These are phyloP conservation scores for Tricholoma bakamatsutake DNA, from an alignment of 768 basidiomycete species.

Conservation along the genomic window DNA sequence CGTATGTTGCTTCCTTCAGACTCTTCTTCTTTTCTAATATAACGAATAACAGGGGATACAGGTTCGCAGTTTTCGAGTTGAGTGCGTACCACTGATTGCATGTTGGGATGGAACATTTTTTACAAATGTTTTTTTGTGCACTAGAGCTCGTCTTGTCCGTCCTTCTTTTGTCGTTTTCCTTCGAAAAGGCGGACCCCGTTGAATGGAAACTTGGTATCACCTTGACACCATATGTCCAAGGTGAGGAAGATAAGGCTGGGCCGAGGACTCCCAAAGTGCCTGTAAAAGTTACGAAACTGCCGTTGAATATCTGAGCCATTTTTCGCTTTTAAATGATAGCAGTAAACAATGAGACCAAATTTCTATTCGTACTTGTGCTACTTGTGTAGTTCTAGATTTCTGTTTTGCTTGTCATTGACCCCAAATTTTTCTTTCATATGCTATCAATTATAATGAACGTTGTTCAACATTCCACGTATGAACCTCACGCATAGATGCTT, in stretches of 20 bases:
- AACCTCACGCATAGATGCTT: no score
- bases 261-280: constrained; percentile 10
- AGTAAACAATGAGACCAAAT: not conserved
- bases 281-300: constrained; percentile 11
- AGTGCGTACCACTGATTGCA: constrained; percentile 18
- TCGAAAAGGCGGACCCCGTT: constrained; percentile 15
- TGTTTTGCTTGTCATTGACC: no score
- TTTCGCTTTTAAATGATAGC: not conserved
- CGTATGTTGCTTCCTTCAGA: constrained; percentile 24
- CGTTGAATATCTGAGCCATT: not conserved
- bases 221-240: constrained; percentile 16
- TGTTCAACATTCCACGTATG: no score
- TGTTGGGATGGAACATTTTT: not conserved
- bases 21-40: constrained; percentile 4
- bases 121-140: not conserved
- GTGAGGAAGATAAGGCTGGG: constrained; percentile 8
- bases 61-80: constrained; percentile 33
- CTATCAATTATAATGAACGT: no score
- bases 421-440: no score
- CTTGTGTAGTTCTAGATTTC: no score
- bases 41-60: constrained; percentile 23
- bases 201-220: constrained; percentile 23
- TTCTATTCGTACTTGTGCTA: no score
- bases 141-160: constrained; percentile 21
- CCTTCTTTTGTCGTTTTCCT: constrained; percentile 17